Evolutionary conservation across 1,284 basidiomycete species (phyloP).

Genomic region (Ustilago shanxiensis): DNA sequence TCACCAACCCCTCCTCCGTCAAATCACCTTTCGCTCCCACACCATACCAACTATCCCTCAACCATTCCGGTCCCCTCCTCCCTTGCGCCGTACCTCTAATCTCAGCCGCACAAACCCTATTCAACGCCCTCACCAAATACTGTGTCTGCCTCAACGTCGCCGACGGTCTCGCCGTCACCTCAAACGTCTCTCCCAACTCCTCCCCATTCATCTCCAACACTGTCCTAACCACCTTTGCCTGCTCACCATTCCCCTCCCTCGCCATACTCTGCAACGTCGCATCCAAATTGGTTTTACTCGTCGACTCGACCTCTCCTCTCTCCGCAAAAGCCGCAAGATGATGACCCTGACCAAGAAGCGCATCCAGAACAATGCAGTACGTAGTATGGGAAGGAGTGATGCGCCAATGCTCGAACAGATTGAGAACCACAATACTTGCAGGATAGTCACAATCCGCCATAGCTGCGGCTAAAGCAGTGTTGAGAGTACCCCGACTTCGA

Average conservation of each 20-base stretch:
- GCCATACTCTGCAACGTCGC: constrained; percentile 25
- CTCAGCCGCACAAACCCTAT: constrained; percentile 36
- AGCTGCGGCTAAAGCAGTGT: constrained; percentile 31
- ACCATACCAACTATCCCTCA: not conserved
- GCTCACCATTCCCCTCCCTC: constrained; percentile 11
- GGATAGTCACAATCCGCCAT: constrained; percentile 43
- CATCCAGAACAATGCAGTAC: constrained; percentile 24
- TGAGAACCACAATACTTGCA: constrained; percentile 29
- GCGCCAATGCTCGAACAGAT: constrained; percentile 42
- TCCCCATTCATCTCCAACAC: not conserved
- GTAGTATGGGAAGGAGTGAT: constrained; percentile 26
- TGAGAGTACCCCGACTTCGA: constrained; percentile 34
- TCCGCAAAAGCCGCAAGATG: constrained; percentile 6
- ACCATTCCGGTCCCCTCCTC: not conserved
- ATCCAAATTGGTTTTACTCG: constrained; percentile 21
- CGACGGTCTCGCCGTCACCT: constrained; percentile 9
- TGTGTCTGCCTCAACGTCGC: constrained; percentile 36
- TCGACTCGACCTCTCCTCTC: constrained; percentile 4
- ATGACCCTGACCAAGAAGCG: constrained; percentile 30
- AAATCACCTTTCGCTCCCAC: not conserved
- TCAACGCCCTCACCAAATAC: constrained; percentile 39
- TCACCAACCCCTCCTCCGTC: not conserved
- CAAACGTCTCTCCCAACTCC: not conserved
- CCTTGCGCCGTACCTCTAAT: not conserved
- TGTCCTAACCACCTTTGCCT: constrained; percentile 9